Evolutionary conservation across 331 rosid species (phyloP), one percentile per base, ranked within the genome.

Genomic region (Quercus tomentella): DNA sequence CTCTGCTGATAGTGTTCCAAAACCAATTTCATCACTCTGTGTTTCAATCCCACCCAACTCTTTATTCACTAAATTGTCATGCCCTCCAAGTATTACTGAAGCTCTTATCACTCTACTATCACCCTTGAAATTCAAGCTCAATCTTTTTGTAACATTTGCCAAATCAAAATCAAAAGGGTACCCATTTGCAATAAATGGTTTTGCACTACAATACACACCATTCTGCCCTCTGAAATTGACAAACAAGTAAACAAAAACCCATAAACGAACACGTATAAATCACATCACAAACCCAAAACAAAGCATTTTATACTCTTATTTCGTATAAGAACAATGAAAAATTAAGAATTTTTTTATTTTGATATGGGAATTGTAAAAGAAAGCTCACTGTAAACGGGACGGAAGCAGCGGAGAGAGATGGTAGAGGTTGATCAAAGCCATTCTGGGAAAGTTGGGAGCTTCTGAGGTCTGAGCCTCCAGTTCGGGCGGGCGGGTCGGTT

Each of bases 371-470:
- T 4, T 0, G 16, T 21, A 49, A 22, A 22, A n/a, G 52, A 61
- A 69, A 80, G 55, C 85, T 87, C 75, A 80, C 85, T 30, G 82
- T 20, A 60, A 79, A 80, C 20, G 33, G 56, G 73, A 45, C 21
- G 58, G 75, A 75, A 76, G 33, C 63, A 63, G 10, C 25, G 65
- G 73, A 62, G 85, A 52, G 62, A 70, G 70, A 56, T 54, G 80
- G 43, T 28, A 15, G 57, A 79, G 74, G 56, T 82, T 73, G 81
- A 76, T 8, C 35, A 75, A 79, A 84, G 84, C 78, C 88, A 87
- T 75, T 52, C 21, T 5, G 10, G 45, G 45, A 5, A 0, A 37
- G 45, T 1, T 10, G 22, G 56, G n/a, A 25, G 43, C 51, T 78
- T 15, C 20, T 11, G 30, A 18, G 70, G 70, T 9, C 35, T 22